Conservation (phyloP, 208 protist species). For the Histomonas meleagridis region DNA sequence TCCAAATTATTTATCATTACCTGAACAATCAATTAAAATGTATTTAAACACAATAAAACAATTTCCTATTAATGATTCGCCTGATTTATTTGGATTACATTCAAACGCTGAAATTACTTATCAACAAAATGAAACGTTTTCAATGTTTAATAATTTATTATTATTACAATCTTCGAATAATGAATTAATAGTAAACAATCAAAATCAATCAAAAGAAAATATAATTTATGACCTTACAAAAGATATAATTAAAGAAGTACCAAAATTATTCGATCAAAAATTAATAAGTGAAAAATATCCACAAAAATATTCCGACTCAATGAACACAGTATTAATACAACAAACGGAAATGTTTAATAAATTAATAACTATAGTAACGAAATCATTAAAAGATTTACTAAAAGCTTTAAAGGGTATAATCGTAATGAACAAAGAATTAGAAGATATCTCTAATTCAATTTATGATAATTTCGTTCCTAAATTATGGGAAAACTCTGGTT, state of each 20-base stretch:
- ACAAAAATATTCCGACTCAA: slow-evolving; percentile 48
- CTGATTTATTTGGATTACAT: slow-evolving; percentile 56
- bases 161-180: not conserved
- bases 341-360: slow-evolving; percentile 53
- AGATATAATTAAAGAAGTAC: slow-evolving; percentile 56
- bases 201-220: slow-evolving; percentile 49
- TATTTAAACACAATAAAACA: slow-evolving; percentile 44
- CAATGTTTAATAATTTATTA: slow-evolving; percentile 46
- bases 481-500: slow-evolving; percentile 70
- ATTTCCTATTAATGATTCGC: slow-evolving; percentile 46
- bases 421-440: slow-evolving; percentile 85
- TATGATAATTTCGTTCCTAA: slow-evolving; percentile 83
- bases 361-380: slow-evolving; percentile 55
- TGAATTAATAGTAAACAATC: slow-evolving; percentile 30
- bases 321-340: slow-evolving; percentile 55
- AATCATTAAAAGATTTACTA: slow-evolving; percentile 77
- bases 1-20: slow-evolving; percentile 42
- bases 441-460: slow-evolving; percentile 73
- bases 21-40: slow-evolving; percentile 39
- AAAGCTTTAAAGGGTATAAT: slow-evolving; percentile 83
- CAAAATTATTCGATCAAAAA: slow-evolving; percentile 45
- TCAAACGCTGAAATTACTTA: slow-evolving; percentile 56
- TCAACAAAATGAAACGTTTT: slow-evolving; percentile 46
- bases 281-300: slow-evolving; percentile 46
- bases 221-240: slow-evolving; percentile 64